A percentile compares a stretch with the other conserved stretches of the same genome.
Conservation (phyloP, 148 eudicot species). For the Silene latifolia region DNA sequence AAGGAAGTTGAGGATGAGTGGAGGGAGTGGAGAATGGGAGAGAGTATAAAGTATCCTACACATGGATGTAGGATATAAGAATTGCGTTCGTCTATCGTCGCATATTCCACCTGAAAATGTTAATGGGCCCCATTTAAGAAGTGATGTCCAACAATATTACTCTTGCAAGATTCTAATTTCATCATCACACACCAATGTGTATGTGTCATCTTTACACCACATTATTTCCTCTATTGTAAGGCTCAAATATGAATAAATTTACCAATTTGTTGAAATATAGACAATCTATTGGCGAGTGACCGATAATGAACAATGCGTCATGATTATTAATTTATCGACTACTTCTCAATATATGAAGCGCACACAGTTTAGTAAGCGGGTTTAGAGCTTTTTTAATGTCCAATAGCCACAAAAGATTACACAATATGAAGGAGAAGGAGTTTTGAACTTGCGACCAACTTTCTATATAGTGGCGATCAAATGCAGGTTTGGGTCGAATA, state of each 20-base stretch:
- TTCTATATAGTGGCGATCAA: no score
- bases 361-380: neutral
- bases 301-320: neutral
- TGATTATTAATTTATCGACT: neutral
- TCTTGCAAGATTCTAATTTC: constrained; percentile 1
- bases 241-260: neutral
- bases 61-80: no score
- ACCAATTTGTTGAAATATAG: neutral
- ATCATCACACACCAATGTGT: neutral
- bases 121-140: constrained; percentile 8
- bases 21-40: no score
- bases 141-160: neutral
- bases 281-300: neutral
- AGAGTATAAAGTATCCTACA: no score
- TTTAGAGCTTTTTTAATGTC: neutral
- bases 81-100: neutral
- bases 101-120: neutral
- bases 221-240: neutral
- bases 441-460: no score
- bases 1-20: no score
- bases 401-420: neutral
- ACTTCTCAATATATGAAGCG: neutral
- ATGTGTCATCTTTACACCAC: neutral
- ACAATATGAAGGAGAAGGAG: no score
- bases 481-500: no score